These are phyloP conservation scores for Lachnellula subtilissima DNA, from an alignment of 2,329 filamentous ascomycete species.

Conservation along the genomic window DNA sequence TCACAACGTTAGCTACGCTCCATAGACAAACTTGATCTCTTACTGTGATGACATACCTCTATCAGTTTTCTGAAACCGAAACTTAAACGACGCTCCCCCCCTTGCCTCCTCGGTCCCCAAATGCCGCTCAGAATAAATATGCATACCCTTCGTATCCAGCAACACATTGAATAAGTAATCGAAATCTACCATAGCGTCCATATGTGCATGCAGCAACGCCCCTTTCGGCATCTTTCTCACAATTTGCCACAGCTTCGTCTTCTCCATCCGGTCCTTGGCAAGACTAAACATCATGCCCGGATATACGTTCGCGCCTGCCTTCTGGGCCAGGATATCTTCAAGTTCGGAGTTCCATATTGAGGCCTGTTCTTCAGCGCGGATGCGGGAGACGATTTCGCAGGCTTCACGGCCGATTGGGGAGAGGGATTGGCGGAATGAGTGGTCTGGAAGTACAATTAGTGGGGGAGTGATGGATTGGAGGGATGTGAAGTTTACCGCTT, in stretches of 20 bases:
- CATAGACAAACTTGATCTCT: not conserved
- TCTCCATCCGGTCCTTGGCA: conserved; percentile 80
- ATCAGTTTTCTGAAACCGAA: conserved; percentile 52
- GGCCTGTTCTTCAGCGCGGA: conserved; percentile 70
- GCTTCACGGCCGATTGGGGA: conserved; percentile 76
- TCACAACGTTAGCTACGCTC: not conserved
- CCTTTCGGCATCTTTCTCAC: conserved; percentile 86
- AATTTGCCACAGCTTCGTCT: conserved; percentile 79
- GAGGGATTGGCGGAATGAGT: conserved; percentile 66
- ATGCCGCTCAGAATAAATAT: conserved; percentile 55
- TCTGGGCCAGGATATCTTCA: conserved; percentile 63
- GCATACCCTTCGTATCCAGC: conserved; percentile 67
- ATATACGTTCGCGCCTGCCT: conserved; percentile 61
- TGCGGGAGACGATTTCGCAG: conserved; percentile 72
- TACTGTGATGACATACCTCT: conserved; percentile 15
- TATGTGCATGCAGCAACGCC: conserved; percentile 76
- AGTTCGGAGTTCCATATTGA: conserved; percentile 72
- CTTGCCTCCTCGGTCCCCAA: conserved; percentile 51
- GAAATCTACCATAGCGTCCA: conserved; percentile 87
- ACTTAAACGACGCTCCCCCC: conserved; percentile 53
- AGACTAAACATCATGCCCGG: conserved; percentile 93
- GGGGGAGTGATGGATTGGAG: conserved; percentile 23
- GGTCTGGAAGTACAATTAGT: conserved; percentile 43
- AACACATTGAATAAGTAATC: conserved; percentile 72
- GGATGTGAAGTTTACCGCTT: conserved; percentile 55